Base-by-base conservation (phyloP, 371 early-diverging fungal species). In the Apophysomyces sp. region DNA sequence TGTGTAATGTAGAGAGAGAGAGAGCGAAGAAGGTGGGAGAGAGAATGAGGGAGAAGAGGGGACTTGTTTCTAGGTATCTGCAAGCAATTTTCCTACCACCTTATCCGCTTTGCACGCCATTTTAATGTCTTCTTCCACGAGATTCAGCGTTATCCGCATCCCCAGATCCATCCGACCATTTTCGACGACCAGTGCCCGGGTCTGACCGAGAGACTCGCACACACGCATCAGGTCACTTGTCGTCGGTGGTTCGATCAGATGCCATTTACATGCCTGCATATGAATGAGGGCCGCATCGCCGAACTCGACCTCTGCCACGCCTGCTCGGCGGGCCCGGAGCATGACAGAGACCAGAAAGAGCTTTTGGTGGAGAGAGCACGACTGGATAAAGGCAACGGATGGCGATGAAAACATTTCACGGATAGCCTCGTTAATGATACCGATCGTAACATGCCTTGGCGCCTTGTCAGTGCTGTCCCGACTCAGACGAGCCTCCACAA, bases 321-420 rank as follows among this genome's bases (percentile, higher is more conserved):
- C 97, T 0, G 78, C 73, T 8, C 83, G 80, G 27, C 93, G 80
- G 8, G 90, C 68, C 18, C 80, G 73, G 8, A 85, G 80, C 39
- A 90, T 77, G 34, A 94, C 69, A 0, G 94, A 82, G 0, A 92
- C 83, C 29, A 97, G 62, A 58, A 96, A 94, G 21, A 94, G 62
- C 66, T 94, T 92, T 65, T 94, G 95, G 65, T 94, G 95, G 26
- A 88, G 60, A 1, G 93, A 89, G 9, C 87, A 86, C 15, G 81
- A 76, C 52, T 86, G 84, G 26, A 97, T 77, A 52, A 92, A 87
- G 0, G 88, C 74, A 5, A 94, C 85, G 6, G 83, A 78, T 0
- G 93, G 87, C 2, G 95, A 90, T 0, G 86, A 74, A 59, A 89
- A 92, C 90, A 97, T 91, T 58, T 95, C 94, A 59, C 85, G 88